These are phyloP conservation scores for Mycena sanguinolenta DNA, from an alignment of 768 basidiomycete species.

Conservation along the genomic window DNA sequence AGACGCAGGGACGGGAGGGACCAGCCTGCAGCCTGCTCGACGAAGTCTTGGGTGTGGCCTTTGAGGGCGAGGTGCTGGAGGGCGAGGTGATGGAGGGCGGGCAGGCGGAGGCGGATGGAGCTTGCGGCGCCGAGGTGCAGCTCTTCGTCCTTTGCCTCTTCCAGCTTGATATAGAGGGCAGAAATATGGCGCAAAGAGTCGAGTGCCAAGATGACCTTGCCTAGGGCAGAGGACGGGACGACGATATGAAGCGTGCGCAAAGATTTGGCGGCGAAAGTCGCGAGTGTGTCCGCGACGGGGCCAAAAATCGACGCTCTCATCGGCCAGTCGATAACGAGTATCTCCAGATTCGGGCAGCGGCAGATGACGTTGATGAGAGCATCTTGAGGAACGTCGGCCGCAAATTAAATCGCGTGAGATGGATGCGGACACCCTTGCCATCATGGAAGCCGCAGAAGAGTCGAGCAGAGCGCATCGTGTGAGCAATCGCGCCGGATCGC, in stretches of 20 bases:
- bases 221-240: conserved; percentile 65
- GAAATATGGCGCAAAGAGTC: conserved; percentile 70
- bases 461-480: conserved; percentile 66
- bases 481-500: conserved; percentile 67
- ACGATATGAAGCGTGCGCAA: conserved; percentile 75
- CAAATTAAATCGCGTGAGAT: conserved; percentile 67
- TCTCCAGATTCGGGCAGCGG: conserved; percentile 80
- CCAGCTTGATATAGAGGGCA: conserved; percentile 70
- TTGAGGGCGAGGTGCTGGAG: conserved; percentile 75
- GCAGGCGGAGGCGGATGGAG: conserved; percentile 66
- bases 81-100: too few relatives aligned
- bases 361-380: conserved; percentile 70
- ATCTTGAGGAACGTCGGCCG: conserved; percentile 60
- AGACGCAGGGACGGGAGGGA: conserved; percentile 71
- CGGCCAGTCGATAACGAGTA: conserved; percentile 78
- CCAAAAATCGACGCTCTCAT: conserved; percentile 68
- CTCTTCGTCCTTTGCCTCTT: conserved; percentile 45
- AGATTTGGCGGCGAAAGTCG: conserved; percentile 60
- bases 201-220: conserved; percentile 81
- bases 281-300: conserved; percentile 74
- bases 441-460: conserved; percentile 48
- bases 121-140: conserved; percentile 73
- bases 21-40: conserved; percentile 81
- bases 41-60: conserved; percentile 72
- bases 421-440: conserved; percentile 70